A percentile compares a stretch with the other conserved stretches of the same genome.
phyloP scores from a whole-genome alignment of 192 early-diverging fungal genomes.

The Chytriomyces sp. region DNA sequence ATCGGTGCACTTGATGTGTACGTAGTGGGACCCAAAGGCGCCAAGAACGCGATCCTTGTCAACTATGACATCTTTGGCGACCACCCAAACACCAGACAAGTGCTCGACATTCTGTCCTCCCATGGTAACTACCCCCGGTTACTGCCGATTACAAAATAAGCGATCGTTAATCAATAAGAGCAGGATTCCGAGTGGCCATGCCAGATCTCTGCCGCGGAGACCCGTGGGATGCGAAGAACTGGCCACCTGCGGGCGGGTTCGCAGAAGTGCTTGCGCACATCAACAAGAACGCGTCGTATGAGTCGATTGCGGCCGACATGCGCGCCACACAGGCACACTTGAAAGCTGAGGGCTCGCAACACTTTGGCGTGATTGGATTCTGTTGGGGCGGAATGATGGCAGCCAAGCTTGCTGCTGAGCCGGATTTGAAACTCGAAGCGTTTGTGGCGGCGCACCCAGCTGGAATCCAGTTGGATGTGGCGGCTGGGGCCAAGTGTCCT shows the following conservation, averaged over 20 bases:
- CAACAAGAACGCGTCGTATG: constrained; percentile 9
- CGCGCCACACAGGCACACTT: neutral
- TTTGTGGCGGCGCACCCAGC: constrained; percentile 14
- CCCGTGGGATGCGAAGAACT: neutral
- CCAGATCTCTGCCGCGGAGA: constrained; percentile 16
- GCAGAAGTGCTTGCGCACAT: constrained; percentile 5
- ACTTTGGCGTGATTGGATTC: constrained; percentile 28
- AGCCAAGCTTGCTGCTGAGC: neutral
- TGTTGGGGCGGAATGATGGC: constrained; percentile 34
- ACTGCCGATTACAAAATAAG: no score
- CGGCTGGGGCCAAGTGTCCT: neutral
- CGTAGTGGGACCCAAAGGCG: neutral
- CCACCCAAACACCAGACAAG: constrained; percentile 28
- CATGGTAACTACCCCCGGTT: neutral
- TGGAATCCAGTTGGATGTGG: neutral
- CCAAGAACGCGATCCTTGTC: constrained; percentile 26
- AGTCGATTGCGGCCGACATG: neutral
- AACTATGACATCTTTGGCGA: constrained; percentile 32
- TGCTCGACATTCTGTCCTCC: constrained; percentile 15
- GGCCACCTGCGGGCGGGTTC: constrained; percentile 16
- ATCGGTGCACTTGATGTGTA: constrained; percentile 21
- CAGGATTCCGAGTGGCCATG: constrained; percentile 16
- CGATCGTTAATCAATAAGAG: neutral
- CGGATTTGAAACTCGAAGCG: neutral
- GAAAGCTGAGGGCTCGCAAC: neutral